Evolutionary conservation across 1,284 basidiomycete species (phyloP).

Genomic region (Cryptococcus maquisensis): DNA sequence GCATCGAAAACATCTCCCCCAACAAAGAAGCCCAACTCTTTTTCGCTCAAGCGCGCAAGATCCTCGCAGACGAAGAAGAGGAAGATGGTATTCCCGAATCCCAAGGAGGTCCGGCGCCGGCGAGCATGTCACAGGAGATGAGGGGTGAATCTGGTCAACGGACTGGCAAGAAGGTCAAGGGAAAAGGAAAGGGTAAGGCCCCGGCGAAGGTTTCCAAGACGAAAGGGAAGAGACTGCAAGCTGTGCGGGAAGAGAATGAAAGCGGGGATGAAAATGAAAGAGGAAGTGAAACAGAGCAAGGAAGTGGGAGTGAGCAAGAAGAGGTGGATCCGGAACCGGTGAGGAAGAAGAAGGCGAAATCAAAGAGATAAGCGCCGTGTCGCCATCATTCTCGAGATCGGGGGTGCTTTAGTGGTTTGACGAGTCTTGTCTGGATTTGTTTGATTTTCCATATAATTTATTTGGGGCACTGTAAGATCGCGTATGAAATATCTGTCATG

Average conservation of each 20-base stretch:
- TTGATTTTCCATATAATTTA: too few relatives aligned
- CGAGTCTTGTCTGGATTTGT: too few relatives aligned
- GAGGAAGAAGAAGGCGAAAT: too few relatives aligned
- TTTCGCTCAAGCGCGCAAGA: constrained; percentile 86
- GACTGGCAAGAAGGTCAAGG: too few relatives aligned
- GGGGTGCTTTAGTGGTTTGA: too few relatives aligned
- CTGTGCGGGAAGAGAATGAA: neutral
- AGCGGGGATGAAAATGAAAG: neutral
- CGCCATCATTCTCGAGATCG: too few relatives aligned
- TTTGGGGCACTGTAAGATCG: too few relatives aligned
- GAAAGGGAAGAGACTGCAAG: neutral
- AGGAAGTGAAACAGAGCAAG: neutral
- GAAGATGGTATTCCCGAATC: neutral
- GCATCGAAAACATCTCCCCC: constrained; percentile 78
- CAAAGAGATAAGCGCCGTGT: too few relatives aligned
- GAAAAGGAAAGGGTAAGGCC: neutral
- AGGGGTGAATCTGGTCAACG: neutral
- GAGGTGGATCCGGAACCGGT: neutral
- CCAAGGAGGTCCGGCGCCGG: neutral
- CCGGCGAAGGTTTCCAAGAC: too few relatives aligned
- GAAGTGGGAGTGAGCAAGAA: neutral
- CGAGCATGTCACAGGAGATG: neutral
- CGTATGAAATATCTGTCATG: too few relatives aligned
- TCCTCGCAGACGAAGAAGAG: constrained; percentile 51
- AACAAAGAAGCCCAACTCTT: constrained; percentile 72